Evolutionary conservation across 495 filamentous ascomycete genomes (phyloP).

Genomic region (Hyaloscypha hepaticicola): DNA sequence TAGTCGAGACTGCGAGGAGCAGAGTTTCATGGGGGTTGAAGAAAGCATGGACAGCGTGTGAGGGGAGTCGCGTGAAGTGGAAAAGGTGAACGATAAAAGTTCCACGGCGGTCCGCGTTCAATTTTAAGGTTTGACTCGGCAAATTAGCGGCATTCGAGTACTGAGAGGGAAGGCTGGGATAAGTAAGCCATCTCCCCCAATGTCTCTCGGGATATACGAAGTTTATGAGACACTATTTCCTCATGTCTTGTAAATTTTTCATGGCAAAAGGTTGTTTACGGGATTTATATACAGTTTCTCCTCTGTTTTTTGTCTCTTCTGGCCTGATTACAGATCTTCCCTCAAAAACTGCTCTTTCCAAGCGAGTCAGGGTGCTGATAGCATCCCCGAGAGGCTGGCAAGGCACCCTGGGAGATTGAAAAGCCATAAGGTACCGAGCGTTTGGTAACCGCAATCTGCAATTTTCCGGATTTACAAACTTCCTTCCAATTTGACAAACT

Average conservation of each 20-base stretch:
- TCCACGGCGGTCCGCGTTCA: slow-evolving; percentile 1
- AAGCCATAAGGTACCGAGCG: too few relatives aligned
- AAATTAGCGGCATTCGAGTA: background rate
- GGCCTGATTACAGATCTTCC: too few relatives aligned
- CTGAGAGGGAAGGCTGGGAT: background rate
- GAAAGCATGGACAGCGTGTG: slow-evolving; percentile 10
- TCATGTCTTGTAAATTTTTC: too few relatives aligned
- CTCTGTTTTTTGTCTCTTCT: too few relatives aligned
- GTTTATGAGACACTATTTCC: background rate
- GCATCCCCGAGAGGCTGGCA: background rate
- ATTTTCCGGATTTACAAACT: too few relatives aligned
- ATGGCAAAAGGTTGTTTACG: too few relatives aligned
- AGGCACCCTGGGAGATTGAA: background rate
- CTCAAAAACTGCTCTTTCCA: too few relatives aligned
- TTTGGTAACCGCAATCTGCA: too few relatives aligned
- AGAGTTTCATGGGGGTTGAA: background rate
- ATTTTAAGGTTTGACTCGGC: slow-evolving; percentile 14
- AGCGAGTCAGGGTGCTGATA: background rate
- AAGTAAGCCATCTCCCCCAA: background rate
- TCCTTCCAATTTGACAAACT: too few relatives aligned
- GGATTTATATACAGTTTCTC: too few relatives aligned
- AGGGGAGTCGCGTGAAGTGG: background rate
- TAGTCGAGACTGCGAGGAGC: background rate
- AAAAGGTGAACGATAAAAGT: slow-evolving; percentile 2
- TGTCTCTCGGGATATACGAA: background rate